Evolutionary conservation across 257 asterid genomes (phyloP).

Genomic region (Linaria vulgaris): DNA sequence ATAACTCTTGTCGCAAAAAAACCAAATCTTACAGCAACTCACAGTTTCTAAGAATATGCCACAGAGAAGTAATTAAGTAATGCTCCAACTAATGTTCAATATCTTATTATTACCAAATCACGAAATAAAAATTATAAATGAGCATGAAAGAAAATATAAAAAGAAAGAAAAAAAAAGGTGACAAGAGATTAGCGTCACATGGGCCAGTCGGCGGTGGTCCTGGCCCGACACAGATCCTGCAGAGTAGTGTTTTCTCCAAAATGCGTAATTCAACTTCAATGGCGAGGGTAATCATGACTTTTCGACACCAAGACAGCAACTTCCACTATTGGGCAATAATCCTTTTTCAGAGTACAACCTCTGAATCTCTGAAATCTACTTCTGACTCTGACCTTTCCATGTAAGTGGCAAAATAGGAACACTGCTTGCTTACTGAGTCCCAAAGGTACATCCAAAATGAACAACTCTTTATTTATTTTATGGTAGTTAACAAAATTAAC

Average conservation of each 20-base stretch:
- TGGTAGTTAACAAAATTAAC: too few species aligned
- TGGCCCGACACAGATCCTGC: constrained; percentile 21
- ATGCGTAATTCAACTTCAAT: not conserved
- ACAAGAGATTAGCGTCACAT: constrained; percentile 19
- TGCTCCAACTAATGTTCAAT: not conserved
- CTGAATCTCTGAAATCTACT: constrained; percentile 4
- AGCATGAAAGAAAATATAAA: constrained; percentile 15
- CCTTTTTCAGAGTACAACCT: constrained; percentile 2
- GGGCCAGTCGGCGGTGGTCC: constrained; percentile 20
- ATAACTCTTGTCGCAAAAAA: too few species aligned
- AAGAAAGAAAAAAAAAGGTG: not conserved
- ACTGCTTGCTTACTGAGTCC: not conserved
- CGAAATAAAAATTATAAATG: not conserved
- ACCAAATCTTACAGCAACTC: too few species aligned
- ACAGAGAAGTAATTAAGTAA: not conserved
- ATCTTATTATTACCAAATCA: constrained; percentile 1
- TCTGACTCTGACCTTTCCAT: constrained; percentile 20
- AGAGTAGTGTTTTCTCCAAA: not conserved
- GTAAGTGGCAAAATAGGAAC: constrained; percentile 17
- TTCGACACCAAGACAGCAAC: not conserved
- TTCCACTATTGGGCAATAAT: constrained; percentile 8
- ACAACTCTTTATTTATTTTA: too few species aligned
- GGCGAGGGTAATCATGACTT: not conserved
- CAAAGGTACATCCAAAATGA: constrained; percentile 13
- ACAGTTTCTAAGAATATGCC: too few species aligned